Percentiles rank a stretch among this genome's conserved stretches.
Conservation (phyloP, 2,329 filamentous ascomycete genomes). For the Nemania sp. region DNA sequence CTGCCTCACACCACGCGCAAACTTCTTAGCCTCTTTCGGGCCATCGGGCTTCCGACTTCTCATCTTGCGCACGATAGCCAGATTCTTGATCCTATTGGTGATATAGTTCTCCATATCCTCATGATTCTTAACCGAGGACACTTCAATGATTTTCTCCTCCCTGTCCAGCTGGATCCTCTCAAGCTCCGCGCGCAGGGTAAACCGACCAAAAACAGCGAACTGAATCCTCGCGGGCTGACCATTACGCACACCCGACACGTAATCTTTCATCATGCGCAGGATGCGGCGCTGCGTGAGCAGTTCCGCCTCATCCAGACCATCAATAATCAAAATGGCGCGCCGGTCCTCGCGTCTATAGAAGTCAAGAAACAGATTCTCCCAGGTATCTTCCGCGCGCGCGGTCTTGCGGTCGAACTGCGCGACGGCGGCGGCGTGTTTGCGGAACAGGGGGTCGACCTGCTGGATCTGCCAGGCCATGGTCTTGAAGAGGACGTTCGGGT, state of each 20-base stretch:
- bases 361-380: conserved; percentile 11
- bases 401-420: conserved; percentile 8
- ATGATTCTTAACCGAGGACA: conserved; percentile 9
- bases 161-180: conserved; percentile 9
- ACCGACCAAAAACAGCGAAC: conserved; percentile 8
- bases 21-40: conserved; percentile 6
- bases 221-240: conserved; percentile 9
- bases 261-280: conserved; percentile 11
- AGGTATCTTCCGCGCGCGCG: conserved; percentile 6
- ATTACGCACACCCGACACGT: conserved; percentile 3
- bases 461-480: conserved; percentile 13
- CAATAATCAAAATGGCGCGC: conserved; percentile 4
- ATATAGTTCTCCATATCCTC: conserved; percentile 13
- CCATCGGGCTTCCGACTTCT: conserved; percentile 10
- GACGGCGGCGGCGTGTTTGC: conserved; percentile 1
- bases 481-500: conserved; percentile 10
- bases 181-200: conserved; percentile 3
- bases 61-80: conserved; percentile 8
- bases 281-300: conserved; percentile 2
- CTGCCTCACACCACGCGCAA: conserved; percentile 4
- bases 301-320: conserved; percentile 10
- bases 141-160: conserved; percentile 12
- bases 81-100: conserved; percentile 2
- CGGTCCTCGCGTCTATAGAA: conserved; percentile 4
- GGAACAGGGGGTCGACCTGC: conserved; percentile 5